Conservation (phyloP, 345 rosid species). For the Carallia brachiata region DNA sequence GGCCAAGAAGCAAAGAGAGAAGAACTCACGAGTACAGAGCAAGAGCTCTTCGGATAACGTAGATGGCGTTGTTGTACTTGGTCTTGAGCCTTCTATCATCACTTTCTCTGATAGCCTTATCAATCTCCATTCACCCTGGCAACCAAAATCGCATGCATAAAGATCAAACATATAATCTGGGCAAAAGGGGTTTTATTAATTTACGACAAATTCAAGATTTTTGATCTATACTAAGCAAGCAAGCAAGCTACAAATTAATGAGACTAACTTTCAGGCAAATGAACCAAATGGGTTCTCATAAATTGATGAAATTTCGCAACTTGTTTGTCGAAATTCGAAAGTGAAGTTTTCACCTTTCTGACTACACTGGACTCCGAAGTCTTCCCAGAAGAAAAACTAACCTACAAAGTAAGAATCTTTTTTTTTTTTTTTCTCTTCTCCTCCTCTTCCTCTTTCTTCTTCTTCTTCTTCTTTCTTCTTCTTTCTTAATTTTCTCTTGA, state of each 20-base stretch:
- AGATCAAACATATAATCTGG: slow-evolving; percentile 6
- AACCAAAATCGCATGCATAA: slow-evolving; percentile 6
- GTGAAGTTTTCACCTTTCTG: slow-evolving; percentile 11
- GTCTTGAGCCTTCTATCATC: slow-evolving; percentile 90
- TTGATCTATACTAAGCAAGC: neutral
- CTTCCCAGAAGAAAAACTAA: neutral
- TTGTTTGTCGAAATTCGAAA: neutral
- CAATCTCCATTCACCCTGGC: slow-evolving; percentile 76
- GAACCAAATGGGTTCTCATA: slow-evolving; percentile 3
- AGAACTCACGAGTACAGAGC: slow-evolving; percentile 83
- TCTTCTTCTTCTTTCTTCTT: neutral
- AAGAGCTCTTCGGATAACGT: slow-evolving; percentile 79
- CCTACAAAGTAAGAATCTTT: neutral
- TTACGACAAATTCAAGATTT: neutral
- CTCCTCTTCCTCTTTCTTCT: neutral
- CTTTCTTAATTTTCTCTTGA: neutral
- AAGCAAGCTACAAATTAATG: neutral
- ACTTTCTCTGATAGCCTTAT: slow-evolving; percentile 72
- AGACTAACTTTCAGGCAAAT: slow-evolving; percentile 3
- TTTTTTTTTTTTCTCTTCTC: neutral
- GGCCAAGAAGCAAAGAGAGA: slow-evolving; percentile 9
- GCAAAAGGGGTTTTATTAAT: slow-evolving; percentile 13
- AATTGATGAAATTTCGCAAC: neutral
- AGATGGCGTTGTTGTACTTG: slow-evolving; percentile 85
- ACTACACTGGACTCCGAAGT: slow-evolving; percentile 11